A percentile compares a stretch with the other conserved stretches of the same genome.
phyloP scores from a whole-genome alignment of 176 grass and related monocot genomes.

The Melocanna baccifera region DNA sequence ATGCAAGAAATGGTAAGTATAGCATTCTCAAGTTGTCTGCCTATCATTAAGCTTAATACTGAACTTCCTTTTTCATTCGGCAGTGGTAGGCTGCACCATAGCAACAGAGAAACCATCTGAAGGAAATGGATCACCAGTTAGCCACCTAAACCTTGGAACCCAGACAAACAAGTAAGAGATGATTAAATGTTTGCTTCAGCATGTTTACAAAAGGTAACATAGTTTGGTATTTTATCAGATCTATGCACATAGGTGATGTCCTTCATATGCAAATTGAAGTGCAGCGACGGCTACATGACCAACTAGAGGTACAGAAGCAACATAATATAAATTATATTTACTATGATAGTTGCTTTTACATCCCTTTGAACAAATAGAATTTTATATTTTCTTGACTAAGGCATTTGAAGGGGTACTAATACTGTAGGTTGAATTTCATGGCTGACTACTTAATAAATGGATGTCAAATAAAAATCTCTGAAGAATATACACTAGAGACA shows the following conservation, averaged over 20 bases:
- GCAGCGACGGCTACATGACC: constrained; percentile 78
- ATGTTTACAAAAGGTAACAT: constrained; percentile 35
- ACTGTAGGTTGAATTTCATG: constrained; percentile 11
- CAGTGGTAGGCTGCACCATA: constrained; percentile 50
- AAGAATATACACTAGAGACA: constrained; percentile 15
- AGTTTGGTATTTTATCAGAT: constrained; percentile 51
- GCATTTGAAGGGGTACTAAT: not conserved
- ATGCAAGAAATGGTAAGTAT: constrained; percentile 64
- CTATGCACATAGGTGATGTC: constrained; percentile 87
- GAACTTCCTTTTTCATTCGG: constrained; percentile 28
- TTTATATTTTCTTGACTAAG: not conserved
- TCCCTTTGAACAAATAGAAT: not conserved
- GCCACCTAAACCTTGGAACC: constrained; percentile 45
- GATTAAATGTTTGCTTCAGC: constrained; percentile 17
- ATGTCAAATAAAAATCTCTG: not conserved
- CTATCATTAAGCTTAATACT: constrained; percentile 26
- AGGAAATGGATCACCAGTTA: constrained; percentile 50
- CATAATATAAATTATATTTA: constrained; percentile 11
- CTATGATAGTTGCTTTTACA: not conserved
- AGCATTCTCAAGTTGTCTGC: not conserved
- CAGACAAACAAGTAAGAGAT: constrained; percentile 86
- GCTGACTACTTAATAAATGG: constrained; percentile 14
- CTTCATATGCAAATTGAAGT: constrained; percentile 99
- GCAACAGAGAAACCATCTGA: constrained; percentile 60
- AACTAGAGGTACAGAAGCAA: constrained; percentile 70